Base-by-base conservation (phyloP, 2,329 filamentous ascomycete genomes). In the Lachnellula suecica region DNA sequence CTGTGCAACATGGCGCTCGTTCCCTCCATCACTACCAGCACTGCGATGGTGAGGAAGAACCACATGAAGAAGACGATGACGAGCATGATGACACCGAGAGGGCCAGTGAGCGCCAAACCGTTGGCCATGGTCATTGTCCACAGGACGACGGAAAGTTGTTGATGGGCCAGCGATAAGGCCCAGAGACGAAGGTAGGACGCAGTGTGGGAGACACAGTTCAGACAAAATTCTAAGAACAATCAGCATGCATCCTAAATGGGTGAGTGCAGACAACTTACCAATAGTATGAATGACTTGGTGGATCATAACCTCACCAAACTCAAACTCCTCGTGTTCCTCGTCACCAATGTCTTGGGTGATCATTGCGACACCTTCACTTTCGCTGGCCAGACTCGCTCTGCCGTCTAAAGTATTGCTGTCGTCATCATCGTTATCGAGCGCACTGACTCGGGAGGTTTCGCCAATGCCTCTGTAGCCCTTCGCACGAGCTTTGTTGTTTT, bases 271-370 rank as follows among this genome's bases (percentile, higher is more conserved):
- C 15, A 61, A 73, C 87, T 73, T 84, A 93, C 89, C 91, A 66
- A 97, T 97, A 17, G 93, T 97, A 76, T 97, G 95, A 67, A 99
- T 99, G 69, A 97, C 84, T 72, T 99, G 94, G 74, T 99, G 94
- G 68, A 99, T 99, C 91, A 99, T 97, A 59, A 91, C 83, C 71
- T 99, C 94, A 54, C 88, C 84, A 70, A 99, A 99, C 64, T 99
- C 94, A 70, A 99, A 99, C 68, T 99, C 94, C 66, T 94, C 92
- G 63, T 97, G 90, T 62, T 92, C 92, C 44, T 90, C 89, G 40
- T 92, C 92, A 42, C 72, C 76, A 61, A 95, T 83, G 67, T 94
- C 90, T 69, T 96, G 86, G 2, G 90, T 89, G 68, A 96, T 91
- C 85, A 96, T 89, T 50, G 88, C 91, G 53, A 88, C 84, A 41